Percentiles rank a stretch among this genome's conserved stretches.
Evolutionary conservation across 2,329 filamentous ascomycete species (phyloP).

Genomic region (Aspergillus phoenicis): DNA sequence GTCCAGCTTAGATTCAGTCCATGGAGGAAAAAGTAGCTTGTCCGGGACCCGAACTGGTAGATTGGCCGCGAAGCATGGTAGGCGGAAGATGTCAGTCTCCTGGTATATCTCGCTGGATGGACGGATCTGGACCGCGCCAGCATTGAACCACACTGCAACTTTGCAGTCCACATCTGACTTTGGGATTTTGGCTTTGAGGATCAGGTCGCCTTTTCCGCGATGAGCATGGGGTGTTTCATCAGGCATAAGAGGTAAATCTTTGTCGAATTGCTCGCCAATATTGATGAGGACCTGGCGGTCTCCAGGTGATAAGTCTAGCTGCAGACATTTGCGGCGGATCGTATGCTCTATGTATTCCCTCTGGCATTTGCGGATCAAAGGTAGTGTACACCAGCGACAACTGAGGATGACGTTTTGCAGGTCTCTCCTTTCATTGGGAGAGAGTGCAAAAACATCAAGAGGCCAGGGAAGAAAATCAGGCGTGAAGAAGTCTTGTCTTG

Average conservation of each 20-base stretch:
- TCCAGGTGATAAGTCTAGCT: slow-evolving; percentile 30
- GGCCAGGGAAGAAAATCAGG: slow-evolving; percentile 43
- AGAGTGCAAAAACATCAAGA: slow-evolving; percentile 38
- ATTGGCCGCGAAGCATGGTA: slow-evolving; percentile 33
- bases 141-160: slow-evolving; percentile 43
- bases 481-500: slow-evolving; percentile 37
- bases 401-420: slow-evolving; percentile 42
- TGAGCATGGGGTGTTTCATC: slow-evolving; percentile 22
- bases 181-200: slow-evolving; percentile 25
- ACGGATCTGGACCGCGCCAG: slow-evolving; percentile 40
- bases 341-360: slow-evolving; percentile 41
- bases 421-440: slow-evolving; percentile 28
- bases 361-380: slow-evolving; percentile 44
- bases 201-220: slow-evolving; percentile 37
- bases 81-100: slow-evolving; percentile 38
- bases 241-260: slow-evolving; percentile 24
- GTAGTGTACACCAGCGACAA: slow-evolving; percentile 46
- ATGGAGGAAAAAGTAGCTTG: slow-evolving; percentile 41
- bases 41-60: slow-evolving; percentile 41
- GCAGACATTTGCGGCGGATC: slow-evolving; percentile 32
- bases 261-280: slow-evolving; percentile 29
- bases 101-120: slow-evolving; percentile 29
- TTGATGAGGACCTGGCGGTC: slow-evolving; percentile 28
- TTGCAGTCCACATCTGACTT: slow-evolving; percentile 25
- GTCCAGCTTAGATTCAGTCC: slow-evolving; percentile 42